Evolutionary conservation across 2,329 filamentous ascomycete genomes (phyloP).

Genomic region (Colletotrichum theobromicola): DNA sequence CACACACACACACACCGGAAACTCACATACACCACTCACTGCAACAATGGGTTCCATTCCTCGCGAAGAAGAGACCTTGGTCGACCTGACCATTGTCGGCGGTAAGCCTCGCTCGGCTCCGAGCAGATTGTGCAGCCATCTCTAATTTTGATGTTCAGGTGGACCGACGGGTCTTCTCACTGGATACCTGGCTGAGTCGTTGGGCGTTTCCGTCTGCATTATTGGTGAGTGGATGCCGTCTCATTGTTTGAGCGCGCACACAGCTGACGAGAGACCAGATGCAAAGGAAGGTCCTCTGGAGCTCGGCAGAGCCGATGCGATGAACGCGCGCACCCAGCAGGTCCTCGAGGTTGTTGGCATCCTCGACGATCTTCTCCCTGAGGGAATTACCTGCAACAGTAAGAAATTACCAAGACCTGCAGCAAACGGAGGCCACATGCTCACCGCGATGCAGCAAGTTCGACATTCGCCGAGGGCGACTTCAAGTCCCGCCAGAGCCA

Average conservation of each 20-base stretch:
- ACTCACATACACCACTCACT: background rate
- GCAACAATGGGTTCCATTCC: conserved; percentile 17
- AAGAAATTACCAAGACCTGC: conserved; percentile 21
- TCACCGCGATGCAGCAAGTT: conserved; percentile 41
- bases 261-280: conserved; percentile 30
- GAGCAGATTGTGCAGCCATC: conserved; percentile 1
- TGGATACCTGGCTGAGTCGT: conserved; percentile 44
- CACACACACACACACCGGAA: background rate
- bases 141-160: conserved; percentile 28
- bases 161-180: conserved; percentile 52
- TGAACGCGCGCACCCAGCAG: conserved; percentile 55
- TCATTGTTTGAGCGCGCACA: background rate
- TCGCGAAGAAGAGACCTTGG: conserved; percentile 16
- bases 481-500: conserved; percentile 52
- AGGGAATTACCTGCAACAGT: conserved; percentile 56
- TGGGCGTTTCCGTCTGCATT: conserved; percentile 45
- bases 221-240: conserved; percentile 32
- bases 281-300: conserved; percentile 42
- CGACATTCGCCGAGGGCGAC: conserved; percentile 49
- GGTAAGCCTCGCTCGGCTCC: conserved; percentile 27
- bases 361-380: conserved; percentile 43
- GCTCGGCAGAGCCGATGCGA: conserved; percentile 50
- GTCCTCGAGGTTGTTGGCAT: conserved; percentile 50
- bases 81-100: conserved; percentile 43
- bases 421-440: too few species aligned